phyloP scores from a whole-genome alignment of 2,329 filamentous ascomycete genomes.

The Pseudovirgaria hyperparasitica region DNA sequence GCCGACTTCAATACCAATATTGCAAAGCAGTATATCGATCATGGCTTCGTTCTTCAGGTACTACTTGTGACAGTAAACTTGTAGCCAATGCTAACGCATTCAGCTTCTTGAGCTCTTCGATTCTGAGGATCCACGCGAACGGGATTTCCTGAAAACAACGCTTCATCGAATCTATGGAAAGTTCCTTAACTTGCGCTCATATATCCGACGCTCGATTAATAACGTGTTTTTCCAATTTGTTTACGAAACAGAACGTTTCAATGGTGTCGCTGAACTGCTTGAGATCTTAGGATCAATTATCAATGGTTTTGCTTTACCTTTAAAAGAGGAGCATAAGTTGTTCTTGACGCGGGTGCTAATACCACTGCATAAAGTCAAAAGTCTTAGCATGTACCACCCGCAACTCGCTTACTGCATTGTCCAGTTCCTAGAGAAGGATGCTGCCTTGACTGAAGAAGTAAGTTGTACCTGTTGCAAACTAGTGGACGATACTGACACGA shows the following conservation, averaged over 20 bases:
- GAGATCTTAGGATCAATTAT: conserved; percentile 98
- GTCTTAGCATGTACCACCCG: conserved; percentile 98
- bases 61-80: conserved; percentile 8
- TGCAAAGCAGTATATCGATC: conserved; percentile 96
- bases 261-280: conserved; percentile 89
- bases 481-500: conserved; percentile 8
- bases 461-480: conserved; percentile 14
- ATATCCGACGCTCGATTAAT: conserved; percentile 97
- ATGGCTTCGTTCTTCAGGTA: conserved; percentile 83
- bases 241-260: conserved; percentile 97
- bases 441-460: conserved; percentile 91
- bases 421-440: conserved; percentile 96
- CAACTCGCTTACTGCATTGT: conserved; percentile 98
- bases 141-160: conserved; percentile 96
- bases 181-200: conserved; percentile 93
- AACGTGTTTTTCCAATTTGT: conserved; percentile 99
- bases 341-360: conserved; percentile 90
- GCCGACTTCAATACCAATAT: conserved; percentile 99
- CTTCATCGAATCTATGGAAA: conserved; percentile 97
- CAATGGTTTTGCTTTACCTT: conserved; percentile 89
- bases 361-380: conserved; percentile 95
- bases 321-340: conserved; percentile 98
- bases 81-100: conserved; percentile 9
- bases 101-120: conserved; percentile 93
- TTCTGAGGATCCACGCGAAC: conserved; percentile 90